Conservation (phyloP, 768 basidiomycete genomes). For the Kwoniella sp. region DNA sequence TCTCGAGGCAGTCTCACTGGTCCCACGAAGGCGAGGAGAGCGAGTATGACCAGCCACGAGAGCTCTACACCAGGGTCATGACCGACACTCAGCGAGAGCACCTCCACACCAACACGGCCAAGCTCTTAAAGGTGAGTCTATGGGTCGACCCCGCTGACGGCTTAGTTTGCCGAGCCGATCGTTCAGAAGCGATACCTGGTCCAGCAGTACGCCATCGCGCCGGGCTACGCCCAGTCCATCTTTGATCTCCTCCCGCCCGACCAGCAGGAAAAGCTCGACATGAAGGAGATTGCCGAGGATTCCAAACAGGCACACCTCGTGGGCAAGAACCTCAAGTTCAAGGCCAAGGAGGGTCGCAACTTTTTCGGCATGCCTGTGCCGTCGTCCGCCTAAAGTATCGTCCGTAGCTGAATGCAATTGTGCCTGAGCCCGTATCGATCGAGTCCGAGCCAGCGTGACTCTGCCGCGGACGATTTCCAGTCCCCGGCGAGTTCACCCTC, state of each 20-base stretch:
- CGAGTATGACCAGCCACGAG: conserved; percentile 47
- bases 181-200: conserved; percentile 44
- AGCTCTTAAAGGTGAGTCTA: conserved; percentile 31
- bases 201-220: conserved; percentile 43
- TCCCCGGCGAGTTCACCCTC: too few species aligned
- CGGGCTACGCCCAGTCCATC: conserved; percentile 39
- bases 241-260: conserved; percentile 40
- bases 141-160: not conserved
- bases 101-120: conserved; percentile 45
- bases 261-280: conserved; percentile 20
- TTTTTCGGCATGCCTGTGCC: conserved; percentile 47
- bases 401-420: too few species aligned
- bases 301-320: conserved; percentile 44
- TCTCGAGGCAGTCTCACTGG: conserved; percentile 41
- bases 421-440: too few species aligned
- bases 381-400: not conserved
- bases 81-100: conserved; percentile 37
- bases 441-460: too few species aligned
- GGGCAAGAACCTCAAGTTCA: conserved; percentile 35
- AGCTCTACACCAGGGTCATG: conserved; percentile 45
- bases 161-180: conserved; percentile 43
- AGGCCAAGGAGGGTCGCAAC: conserved; percentile 27
- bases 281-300: conserved; percentile 32
- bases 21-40: conserved; percentile 41
- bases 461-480: too few species aligned